A percentile compares a stretch with the other conserved stretches of the same genome.
Conservation (phyloP, 2,329 filamentous ascomycete species). For the Alternaria arbusti region DNA sequence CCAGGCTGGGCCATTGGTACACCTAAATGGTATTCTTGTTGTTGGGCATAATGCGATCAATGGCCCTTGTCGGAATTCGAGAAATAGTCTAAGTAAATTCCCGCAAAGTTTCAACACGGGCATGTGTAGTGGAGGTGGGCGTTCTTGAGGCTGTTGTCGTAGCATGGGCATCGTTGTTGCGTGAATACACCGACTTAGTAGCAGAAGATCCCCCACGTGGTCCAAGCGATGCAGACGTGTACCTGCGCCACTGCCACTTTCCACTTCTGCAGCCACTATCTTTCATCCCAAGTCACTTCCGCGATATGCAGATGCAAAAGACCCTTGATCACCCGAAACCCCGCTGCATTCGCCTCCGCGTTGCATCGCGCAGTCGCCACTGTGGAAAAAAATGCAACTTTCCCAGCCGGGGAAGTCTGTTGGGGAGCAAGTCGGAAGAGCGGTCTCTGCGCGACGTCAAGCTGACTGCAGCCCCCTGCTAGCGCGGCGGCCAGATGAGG, state of each 20-base stretch:
- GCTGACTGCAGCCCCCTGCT: constrained; percentile 21
- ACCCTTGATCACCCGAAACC: not conserved
- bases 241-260: constrained; percentile 2
- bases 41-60: not conserved
- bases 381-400: constrained; percentile 12
- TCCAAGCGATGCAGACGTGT: constrained; percentile 9
- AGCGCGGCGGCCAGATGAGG: constrained; percentile 25
- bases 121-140: not conserved
- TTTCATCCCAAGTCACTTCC: not conserved
- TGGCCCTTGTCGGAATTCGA: not conserved
- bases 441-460: constrained; percentile 20
- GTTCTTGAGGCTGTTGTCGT: not conserved
- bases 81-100: not conserved
- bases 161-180: constrained; percentile 8
- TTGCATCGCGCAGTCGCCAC: constrained; percentile 24
- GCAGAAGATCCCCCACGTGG: constrained; percentile 23
- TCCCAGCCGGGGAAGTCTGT: constrained; percentile 25
- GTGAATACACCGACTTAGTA: not conserved
- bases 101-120: not conserved
- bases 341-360: not conserved
- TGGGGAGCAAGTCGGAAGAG: constrained; percentile 24
- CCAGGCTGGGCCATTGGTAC: not conserved
- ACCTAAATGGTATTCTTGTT: not conserved
- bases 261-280: not conserved
- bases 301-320: not conserved